Conservation (phyloP, 768 basidiomycete species). For the Podaxis sp. region DNA sequence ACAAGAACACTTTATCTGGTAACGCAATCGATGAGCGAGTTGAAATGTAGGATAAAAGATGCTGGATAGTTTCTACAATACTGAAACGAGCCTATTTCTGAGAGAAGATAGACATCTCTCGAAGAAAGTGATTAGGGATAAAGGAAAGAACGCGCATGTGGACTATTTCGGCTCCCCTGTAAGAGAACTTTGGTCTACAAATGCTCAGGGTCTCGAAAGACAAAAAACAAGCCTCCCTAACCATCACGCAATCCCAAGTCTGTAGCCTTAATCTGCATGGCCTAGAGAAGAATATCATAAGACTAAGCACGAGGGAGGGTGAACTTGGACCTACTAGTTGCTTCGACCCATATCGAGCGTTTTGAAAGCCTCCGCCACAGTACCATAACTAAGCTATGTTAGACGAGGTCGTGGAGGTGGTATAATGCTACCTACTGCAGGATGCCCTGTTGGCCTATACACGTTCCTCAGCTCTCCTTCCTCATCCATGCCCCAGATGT, state of each 20-base stretch:
- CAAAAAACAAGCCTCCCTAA: too few species aligned
- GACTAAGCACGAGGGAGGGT: background rate
- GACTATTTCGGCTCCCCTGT: too few species aligned
- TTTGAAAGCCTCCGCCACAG: slow-evolving; percentile 35
- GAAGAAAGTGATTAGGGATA: too few species aligned
- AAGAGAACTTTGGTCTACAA: too few species aligned
- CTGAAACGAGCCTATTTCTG: too few species aligned
- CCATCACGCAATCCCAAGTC: background rate
- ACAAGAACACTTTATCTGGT: too few species aligned
- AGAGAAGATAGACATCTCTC: too few species aligned
- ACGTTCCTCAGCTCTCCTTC: slow-evolving; percentile 38
- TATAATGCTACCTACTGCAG: slow-evolving; percentile 30
- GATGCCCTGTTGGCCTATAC: slow-evolving; percentile 42
- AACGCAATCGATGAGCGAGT: too few species aligned
- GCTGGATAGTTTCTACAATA: too few species aligned
- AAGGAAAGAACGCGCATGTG: too few species aligned
- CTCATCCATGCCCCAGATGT: slow-evolving; percentile 40
- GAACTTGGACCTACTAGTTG: slow-evolving; percentile 28
- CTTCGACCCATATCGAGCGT: slow-evolving; percentile 34
- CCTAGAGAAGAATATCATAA: background rate
- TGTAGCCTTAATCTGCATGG: slow-evolving; percentile 8
- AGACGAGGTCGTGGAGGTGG: background rate
- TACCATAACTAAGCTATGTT: slow-evolving; percentile 37
- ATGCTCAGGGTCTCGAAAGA: too few species aligned
- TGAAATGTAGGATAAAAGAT: too few species aligned